Evolutionary conservation across 345 rosid species (phyloP).

Genomic region (Kernera saxatilis): DNA sequence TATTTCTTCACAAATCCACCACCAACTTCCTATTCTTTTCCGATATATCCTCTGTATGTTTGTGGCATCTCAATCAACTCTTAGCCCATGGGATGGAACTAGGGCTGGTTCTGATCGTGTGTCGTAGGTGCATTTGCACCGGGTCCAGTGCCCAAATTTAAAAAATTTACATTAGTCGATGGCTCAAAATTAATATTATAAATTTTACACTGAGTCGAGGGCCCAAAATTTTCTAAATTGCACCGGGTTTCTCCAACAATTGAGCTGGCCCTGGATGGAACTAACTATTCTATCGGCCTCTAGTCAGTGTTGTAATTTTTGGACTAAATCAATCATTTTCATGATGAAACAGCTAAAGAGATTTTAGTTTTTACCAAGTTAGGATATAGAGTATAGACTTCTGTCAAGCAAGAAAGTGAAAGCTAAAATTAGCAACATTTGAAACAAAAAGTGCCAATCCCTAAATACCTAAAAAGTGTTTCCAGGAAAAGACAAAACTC

Average conservation of each 20-base stretch:
- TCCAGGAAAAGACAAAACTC: slow-evolving; percentile 26
- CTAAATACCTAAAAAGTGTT: slow-evolving; percentile 9
- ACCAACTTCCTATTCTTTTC: not conserved
- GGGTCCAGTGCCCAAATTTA: too few species aligned
- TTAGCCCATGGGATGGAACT: too few species aligned
- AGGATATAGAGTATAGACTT: not conserved
- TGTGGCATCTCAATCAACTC: not conserved
- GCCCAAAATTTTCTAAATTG: too few species aligned
- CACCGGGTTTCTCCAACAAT: too few species aligned
- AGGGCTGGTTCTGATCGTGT: too few species aligned
- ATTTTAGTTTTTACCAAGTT: slow-evolving; percentile 13
- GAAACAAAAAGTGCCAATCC: slow-evolving; percentile 14
- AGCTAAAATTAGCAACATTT: not conserved
- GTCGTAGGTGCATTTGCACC: too few species aligned
- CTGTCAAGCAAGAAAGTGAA: not conserved
- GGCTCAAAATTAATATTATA: too few species aligned
- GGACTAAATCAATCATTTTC: too few species aligned
- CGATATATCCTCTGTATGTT: not conserved
- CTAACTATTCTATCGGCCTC: slow-evolving; percentile 1
- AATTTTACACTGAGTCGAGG: too few species aligned
- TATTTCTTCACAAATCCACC: not conserved
- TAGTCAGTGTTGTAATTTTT: not conserved
- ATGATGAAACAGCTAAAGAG: not conserved
- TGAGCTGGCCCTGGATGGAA: too few species aligned
- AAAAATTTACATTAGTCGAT: too few species aligned